These are phyloP conservation scores for Taiozyma sp. DNA, from an alignment of 1,139 yeast genomes.

Conservation along the genomic window DNA sequence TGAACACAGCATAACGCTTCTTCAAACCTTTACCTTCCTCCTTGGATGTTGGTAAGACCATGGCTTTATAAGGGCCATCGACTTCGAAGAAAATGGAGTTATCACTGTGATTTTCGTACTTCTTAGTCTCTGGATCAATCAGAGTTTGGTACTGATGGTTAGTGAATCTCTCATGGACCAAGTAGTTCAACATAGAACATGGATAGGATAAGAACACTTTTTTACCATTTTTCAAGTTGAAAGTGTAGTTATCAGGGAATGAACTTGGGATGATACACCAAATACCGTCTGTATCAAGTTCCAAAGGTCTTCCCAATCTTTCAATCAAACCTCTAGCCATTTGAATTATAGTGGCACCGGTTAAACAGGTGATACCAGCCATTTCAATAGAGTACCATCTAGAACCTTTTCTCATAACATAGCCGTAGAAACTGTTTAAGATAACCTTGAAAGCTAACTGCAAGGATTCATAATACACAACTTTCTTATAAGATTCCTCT, in stretches of 20 bases:
- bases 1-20: slow-evolving; percentile 95
- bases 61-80: slow-evolving; percentile 97
- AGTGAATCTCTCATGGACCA: slow-evolving; percentile 87
- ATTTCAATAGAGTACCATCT: slow-evolving; percentile 99
- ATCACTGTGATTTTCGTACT: slow-evolving; percentile 77
- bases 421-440: slow-evolving; percentile 94
- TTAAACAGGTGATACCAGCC: slow-evolving; percentile 98
- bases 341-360: slow-evolving; percentile 97
- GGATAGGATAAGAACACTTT: slow-evolving; percentile 81
- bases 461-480: slow-evolving; percentile 87
- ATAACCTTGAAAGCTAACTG: slow-evolving; percentile 98
- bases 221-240: slow-evolving; percentile 75
- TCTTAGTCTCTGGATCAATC: slow-evolving; percentile 60
- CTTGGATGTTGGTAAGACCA: slow-evolving; percentile 95
- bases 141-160: slow-evolving; percentile 93
- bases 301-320: slow-evolving; percentile 90
- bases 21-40: slow-evolving; percentile 97
- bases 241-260: slow-evolving; percentile 84
- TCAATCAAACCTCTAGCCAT: slow-evolving; percentile 95
- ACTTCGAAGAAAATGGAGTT: slow-evolving; percentile 97
- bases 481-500: slow-evolving; percentile 92
- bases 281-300: slow-evolving; percentile 97
- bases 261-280: slow-evolving; percentile 97
- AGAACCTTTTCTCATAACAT: slow-evolving; percentile 98
- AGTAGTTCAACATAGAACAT: slow-evolving; percentile 92